phyloP scores from a whole-genome alignment of 1,284 basidiomycete species.

The Sanghuangporus baumii region DNA sequence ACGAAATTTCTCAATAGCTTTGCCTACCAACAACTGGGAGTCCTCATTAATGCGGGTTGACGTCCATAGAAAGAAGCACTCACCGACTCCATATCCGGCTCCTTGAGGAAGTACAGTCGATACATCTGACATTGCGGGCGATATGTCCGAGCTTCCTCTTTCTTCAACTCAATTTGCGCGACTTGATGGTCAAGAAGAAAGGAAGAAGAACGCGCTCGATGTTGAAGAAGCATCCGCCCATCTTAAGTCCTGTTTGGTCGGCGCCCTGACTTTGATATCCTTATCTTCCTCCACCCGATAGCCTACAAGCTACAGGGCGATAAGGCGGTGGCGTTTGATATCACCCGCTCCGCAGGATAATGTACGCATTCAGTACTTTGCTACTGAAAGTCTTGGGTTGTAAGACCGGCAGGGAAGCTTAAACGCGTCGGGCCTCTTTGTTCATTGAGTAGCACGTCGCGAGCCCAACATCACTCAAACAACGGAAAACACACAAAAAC shows the following conservation, averaged over 20 bases:
- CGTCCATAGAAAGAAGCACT: conserved; percentile 26
- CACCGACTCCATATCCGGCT: conserved; percentile 82
- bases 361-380: background rate
- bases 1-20: background rate
- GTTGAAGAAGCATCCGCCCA: background rate
- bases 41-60: background rate
- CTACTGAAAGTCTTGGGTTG: background rate
- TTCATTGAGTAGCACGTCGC: background rate
- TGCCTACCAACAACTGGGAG: conserved; percentile 44
- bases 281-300: background rate
- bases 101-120: conserved; percentile 49
- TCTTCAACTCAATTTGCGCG: background rate
- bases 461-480: background rate
- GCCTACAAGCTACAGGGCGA: background rate
- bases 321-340: background rate
- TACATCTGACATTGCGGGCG: conserved; percentile 9
- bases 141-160: background rate
- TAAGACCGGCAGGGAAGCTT: background rate
- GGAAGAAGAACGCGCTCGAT: background rate
- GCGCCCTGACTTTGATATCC: background rate
- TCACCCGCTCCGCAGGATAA: background rate
- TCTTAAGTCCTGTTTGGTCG: background rate
- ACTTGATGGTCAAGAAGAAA: background rate
- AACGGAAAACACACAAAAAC: background rate
- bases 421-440: background rate